Conservation (phyloP, 2,329 filamentous ascomycete species). For the Botrytis pseudocinerea region DNA sequence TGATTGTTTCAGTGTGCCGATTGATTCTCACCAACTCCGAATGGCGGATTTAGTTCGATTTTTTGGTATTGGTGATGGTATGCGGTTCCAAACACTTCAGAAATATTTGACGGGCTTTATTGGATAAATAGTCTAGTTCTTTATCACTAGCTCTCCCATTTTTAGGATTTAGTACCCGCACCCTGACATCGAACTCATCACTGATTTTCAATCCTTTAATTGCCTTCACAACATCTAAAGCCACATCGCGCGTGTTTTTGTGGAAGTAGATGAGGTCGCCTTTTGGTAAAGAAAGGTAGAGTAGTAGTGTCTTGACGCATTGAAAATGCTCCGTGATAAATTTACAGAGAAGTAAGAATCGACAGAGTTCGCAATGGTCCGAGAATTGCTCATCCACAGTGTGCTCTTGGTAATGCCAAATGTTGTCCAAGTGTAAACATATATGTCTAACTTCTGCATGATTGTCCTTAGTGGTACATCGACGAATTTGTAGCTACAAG, state of each 20-base stretch:
- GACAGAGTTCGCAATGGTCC: slow-evolving; percentile 4
- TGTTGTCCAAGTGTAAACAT: neutral
- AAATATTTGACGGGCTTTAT: neutral
- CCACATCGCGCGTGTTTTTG: neutral
- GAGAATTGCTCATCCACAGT: neutral
- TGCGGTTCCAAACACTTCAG: neutral
- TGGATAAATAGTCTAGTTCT: neutral
- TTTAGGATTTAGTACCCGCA: neutral
- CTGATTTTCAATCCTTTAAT: slow-evolving; percentile 5
- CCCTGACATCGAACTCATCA: neutral
- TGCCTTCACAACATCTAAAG: neutral
- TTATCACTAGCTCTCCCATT: neutral
- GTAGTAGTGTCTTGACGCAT: neutral
- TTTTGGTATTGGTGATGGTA: neutral
- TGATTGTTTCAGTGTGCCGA: neutral
- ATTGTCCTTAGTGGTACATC: neutral
- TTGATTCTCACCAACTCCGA: neutral
- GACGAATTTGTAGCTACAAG: neutral
- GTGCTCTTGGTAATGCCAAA: neutral
- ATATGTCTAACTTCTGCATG: neutral
- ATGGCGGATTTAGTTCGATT: neutral
- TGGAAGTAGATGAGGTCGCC: neutral
- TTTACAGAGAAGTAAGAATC: neutral
- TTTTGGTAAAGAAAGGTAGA: neutral
- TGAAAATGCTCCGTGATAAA: slow-evolving; percentile 13